These are phyloP conservation scores for Monosporascus sp. DNA, from an alignment of 2,329 filamentous ascomycete species.

Conservation along the genomic window DNA sequence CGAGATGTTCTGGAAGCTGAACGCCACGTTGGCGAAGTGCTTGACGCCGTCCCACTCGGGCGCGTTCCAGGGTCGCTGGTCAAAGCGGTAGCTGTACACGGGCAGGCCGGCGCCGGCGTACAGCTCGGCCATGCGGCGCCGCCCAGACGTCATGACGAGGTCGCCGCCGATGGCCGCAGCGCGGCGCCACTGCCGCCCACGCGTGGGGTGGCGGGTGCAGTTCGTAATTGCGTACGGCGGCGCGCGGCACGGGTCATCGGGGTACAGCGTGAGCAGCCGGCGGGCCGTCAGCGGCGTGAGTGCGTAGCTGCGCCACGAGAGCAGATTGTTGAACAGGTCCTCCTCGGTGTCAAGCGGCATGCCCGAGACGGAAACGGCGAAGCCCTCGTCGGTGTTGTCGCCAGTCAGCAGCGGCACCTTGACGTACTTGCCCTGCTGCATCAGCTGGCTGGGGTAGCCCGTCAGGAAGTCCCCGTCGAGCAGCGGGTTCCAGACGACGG, in stretches of 20 bases:
- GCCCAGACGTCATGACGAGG: conserved; percentile 41
- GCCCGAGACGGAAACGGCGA: conserved; percentile 30
- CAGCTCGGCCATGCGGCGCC: conserved; percentile 38
- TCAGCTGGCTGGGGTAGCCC: conserved; percentile 40
- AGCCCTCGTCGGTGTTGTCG: conserved; percentile 43
- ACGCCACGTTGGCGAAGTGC: conserved; percentile 44
- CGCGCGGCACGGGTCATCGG: conserved; percentile 40
- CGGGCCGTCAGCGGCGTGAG: conserved; percentile 38
- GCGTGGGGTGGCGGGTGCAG: conserved; percentile 23
- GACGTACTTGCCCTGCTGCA: conserved; percentile 34
- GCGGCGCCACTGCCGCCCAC: conserved; percentile 39
- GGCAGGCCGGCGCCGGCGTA: conserved; percentile 27
- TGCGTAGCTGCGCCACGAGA: conserved; percentile 39
- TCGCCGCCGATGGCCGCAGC: conserved; percentile 40
- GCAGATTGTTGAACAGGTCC: conserved; percentile 35
- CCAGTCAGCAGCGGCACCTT: conserved; percentile 40
- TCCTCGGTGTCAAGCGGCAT: conserved; percentile 30
- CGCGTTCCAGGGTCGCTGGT: conserved; percentile 38
- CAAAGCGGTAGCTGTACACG: conserved; percentile 45
- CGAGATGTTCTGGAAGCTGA: conserved; percentile 45
- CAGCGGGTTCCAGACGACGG: conserved; percentile 35
- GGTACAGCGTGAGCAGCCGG: conserved; percentile 40
- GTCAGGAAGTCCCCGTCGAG: conserved; percentile 43
- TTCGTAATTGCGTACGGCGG: conserved; percentile 37
- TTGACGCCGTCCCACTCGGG: conserved; percentile 34